Conservation (phyloP, 208 protist genomes). For the Sergeia podlipaevii region DNA sequence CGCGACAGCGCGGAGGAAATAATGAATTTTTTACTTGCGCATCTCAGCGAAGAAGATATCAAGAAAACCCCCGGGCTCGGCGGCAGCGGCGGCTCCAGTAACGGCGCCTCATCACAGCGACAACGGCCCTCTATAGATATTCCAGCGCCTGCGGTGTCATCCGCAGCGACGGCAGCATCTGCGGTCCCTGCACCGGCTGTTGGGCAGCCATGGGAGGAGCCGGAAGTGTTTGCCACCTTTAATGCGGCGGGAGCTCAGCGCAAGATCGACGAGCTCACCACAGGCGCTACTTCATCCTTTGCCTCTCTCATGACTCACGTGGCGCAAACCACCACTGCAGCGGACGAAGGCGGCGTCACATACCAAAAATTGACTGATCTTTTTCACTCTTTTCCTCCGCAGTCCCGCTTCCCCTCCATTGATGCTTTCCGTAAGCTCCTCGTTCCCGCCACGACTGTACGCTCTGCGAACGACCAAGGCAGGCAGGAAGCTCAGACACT, state of each 20-base stretch:
- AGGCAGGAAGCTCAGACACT: too few species aligned
- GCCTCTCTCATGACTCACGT: constrained; percentile 4
- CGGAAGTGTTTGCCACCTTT: constrained; percentile 41
- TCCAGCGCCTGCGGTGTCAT: constrained; percentile 19
- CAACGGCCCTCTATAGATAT: constrained; percentile 16
- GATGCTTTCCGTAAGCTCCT: constrained; percentile 22
- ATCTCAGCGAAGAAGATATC: constrained; percentile 51
- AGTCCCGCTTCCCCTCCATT: constrained; percentile 29
- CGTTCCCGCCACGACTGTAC: not conserved
- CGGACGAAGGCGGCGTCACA: constrained; percentile 1
- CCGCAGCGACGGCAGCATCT: constrained; percentile 10
- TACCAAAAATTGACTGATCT: constrained; percentile 10
- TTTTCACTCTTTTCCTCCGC: constrained; percentile 13
- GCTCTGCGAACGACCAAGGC: too few species aligned
- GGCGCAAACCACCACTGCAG: not conserved
- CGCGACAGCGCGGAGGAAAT: constrained; percentile 91
- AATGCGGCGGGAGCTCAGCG: constrained; percentile 41
- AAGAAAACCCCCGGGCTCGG: constrained; percentile 17
- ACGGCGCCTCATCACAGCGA: not conserved
- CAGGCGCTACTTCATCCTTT: constrained; percentile 3
- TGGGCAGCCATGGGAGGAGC: constrained; percentile 1
- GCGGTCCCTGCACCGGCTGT: constrained; percentile 1
- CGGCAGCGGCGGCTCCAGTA: not conserved
- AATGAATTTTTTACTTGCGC: constrained; percentile 86
- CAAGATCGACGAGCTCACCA: constrained; percentile 50